Percentiles rank a stretch among this genome's conserved stretches.
phyloP scores from a whole-genome alignment of 495 filamentous ascomycete genomes.

The Darksidea phi region DNA sequence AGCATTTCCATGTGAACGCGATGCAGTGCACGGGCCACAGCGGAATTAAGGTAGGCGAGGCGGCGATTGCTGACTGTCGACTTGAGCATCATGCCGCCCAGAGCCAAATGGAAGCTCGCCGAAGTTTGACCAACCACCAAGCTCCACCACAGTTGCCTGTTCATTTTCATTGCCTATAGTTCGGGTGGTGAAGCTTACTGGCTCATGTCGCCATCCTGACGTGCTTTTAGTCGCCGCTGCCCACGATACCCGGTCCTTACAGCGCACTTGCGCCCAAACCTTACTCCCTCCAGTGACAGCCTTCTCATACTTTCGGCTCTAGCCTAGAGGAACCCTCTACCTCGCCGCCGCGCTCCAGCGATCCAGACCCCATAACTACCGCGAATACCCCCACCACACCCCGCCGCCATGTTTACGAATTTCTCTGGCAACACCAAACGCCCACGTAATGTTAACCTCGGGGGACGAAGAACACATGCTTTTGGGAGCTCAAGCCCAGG shows the following conservation, averaged over 20 bases:
- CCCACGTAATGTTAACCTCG: conserved; percentile 89
- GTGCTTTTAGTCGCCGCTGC: background rate
- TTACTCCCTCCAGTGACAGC: no score
- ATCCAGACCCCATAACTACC: background rate
- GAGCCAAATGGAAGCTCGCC: conserved; percentile 1
- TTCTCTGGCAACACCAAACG: conserved; percentile 87
- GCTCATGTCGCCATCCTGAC: background rate
- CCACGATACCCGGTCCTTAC: background rate
- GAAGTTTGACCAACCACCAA: background rate
- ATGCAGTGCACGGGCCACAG: background rate
- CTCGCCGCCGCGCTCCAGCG: background rate
- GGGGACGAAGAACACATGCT: conserved; percentile 75
- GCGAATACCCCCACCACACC: background rate
- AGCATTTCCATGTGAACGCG: background rate
- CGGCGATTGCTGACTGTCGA: background rate
- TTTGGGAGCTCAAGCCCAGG: conserved; percentile 55
- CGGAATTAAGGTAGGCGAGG: background rate
- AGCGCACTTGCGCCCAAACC: no score
- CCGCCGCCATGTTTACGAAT: conserved; percentile 71
- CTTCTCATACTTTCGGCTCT: background rate
- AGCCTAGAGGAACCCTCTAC: background rate
- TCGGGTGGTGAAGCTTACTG: background rate
- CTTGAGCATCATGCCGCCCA: background rate
- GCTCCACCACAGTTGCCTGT: no score
- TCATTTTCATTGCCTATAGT: no score